Conservation (phyloP, 768 basidiomycete species). For the Amylocystis lapponica region DNA sequence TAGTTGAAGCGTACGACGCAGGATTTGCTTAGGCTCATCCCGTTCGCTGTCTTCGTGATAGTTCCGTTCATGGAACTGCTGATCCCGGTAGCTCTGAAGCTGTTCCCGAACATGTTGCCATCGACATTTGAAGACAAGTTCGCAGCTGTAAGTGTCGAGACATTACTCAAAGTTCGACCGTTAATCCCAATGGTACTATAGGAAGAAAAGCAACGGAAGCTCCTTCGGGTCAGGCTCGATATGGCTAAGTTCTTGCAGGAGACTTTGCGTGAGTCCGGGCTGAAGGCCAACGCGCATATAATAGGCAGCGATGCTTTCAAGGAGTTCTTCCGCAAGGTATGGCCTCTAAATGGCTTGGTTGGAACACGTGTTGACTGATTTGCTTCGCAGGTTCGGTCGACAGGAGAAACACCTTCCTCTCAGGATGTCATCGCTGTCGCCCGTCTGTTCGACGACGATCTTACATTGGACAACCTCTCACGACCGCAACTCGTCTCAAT, state of each 20-base stretch:
- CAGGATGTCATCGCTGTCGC: conserved; percentile 91
- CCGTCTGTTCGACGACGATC: conserved; percentile 94
- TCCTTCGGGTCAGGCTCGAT: conserved; percentile 89
- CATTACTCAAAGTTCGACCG: too few species aligned
- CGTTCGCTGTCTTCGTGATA: conserved; percentile 90
- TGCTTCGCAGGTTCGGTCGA: conserved; percentile 71
- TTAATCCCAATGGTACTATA: too few species aligned
- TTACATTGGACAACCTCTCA: conserved; percentile 96
- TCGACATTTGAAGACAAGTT: conserved; percentile 98
- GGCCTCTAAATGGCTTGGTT: conserved; percentile 3
- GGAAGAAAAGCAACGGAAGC: conserved; percentile 97
- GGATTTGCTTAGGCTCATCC: conserved; percentile 88
- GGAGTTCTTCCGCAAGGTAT: conserved; percentile 96
- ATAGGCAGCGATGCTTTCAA: conserved; percentile 95
- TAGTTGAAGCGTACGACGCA: conserved; percentile 91
- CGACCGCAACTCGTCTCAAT: conserved; percentile 97
- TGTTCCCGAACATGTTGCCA: conserved; percentile 99
- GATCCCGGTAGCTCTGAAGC: conserved; percentile 89
- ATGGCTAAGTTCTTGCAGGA: conserved; percentile 99
- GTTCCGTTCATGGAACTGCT: conserved; percentile 99
- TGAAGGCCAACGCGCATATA: conserved; percentile 90
- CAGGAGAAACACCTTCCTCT: conserved; percentile 88
- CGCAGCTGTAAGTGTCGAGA: conserved; percentile 64
- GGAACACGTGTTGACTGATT: neutral
- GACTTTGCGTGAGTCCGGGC: conserved; percentile 88